Percentiles rank a stretch among this genome's conserved stretches.
Conservation (phyloP, 257 asterid species). For the Solanum chiquidenum region DNA sequence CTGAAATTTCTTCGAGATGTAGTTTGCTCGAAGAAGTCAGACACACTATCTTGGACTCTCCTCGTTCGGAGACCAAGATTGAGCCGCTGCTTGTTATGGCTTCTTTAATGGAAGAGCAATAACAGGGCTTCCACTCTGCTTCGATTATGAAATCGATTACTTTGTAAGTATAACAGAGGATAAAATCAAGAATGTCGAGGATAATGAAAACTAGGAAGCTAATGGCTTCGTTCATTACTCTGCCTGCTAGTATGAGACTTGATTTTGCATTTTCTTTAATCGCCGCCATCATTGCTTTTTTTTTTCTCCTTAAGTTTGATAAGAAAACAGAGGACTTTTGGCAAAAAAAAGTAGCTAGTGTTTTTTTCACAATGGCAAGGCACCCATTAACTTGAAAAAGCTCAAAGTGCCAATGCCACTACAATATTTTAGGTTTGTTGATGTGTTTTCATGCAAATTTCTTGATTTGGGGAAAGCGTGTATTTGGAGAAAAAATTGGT, state of each 20-base stretch:
- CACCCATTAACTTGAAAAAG: not conserved
- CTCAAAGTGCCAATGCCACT: not conserved
- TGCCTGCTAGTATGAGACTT: slow-evolving; percentile 19
- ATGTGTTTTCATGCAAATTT: not conserved
- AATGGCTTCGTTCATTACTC: slow-evolving; percentile 30
- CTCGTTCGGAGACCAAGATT: slow-evolving; percentile 62
- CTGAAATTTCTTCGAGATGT: slow-evolving; percentile 80
- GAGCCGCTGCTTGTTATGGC: slow-evolving; percentile 35
- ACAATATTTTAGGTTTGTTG: not conserved
- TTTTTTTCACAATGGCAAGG: not conserved
- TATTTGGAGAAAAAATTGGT: not conserved
- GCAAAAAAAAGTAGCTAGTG: not conserved
- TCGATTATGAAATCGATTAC: slow-evolving; percentile 51
- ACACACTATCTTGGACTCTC: slow-evolving; percentile 58
- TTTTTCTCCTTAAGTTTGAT: not conserved
- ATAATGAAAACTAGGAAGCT: slow-evolving; percentile 47
- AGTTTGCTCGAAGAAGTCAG: slow-evolving; percentile 42
- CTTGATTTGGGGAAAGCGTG: not conserved
- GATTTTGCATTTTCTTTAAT: slow-evolving; percentile 10
- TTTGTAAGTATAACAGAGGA: slow-evolving; percentile 53
- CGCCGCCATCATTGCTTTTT: not conserved
- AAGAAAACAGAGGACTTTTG: not conserved
- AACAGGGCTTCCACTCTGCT: slow-evolving; percentile 88
- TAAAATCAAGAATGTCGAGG: slow-evolving; percentile 54
- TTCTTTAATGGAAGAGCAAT: slow-evolving; percentile 51